Evolutionary conservation across 495 filamentous ascomycete genomes (phyloP).

Genomic region (Aspergillus carlsbadensis): DNA sequence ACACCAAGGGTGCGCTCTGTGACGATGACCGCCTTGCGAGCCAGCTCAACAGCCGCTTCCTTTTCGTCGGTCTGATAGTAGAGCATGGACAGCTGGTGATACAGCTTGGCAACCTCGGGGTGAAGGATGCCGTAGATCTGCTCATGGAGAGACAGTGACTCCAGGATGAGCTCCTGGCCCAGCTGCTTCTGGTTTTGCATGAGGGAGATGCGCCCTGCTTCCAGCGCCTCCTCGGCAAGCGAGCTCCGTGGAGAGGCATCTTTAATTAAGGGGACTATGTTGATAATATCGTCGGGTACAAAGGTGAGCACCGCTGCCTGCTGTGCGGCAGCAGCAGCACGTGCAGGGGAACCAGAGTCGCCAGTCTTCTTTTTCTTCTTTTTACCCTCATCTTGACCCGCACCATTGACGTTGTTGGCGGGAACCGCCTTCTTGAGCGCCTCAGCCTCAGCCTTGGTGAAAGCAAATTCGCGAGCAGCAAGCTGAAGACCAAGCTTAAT

Average conservation of each 20-base stretch:
- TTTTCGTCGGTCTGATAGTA: slow-evolving; percentile 97
- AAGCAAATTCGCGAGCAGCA: slow-evolving; percentile 76
- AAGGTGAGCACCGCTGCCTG: slow-evolving; percentile 59
- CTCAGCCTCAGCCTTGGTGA: slow-evolving; percentile 48
- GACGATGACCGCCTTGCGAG: slow-evolving; percentile 93
- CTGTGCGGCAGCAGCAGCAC: slow-evolving; percentile 31
- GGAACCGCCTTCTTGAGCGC: slow-evolving; percentile 33
- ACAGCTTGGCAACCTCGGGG: slow-evolving; percentile 92
- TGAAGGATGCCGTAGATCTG: slow-evolving; percentile 99
- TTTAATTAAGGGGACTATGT: slow-evolving; percentile 90
- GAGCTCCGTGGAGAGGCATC: slow-evolving; percentile 85
- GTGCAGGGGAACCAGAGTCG: slow-evolving; percentile 52
- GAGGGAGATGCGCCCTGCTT: slow-evolving; percentile 92
- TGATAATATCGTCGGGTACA: slow-evolving; percentile 79
- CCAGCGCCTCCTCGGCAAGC: slow-evolving; percentile 91
- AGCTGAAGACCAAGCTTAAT: slow-evolving; percentile 92
- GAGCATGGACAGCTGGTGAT: slow-evolving; percentile 90
- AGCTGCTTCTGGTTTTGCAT: slow-evolving; percentile 93
- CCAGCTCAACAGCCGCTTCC: slow-evolving; percentile 88
- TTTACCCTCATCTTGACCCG: slow-evolving; percentile 58
- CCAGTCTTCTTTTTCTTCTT: slow-evolving; percentile 75
- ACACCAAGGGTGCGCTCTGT: slow-evolving; percentile 92
- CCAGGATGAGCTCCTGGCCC: slow-evolving; percentile 91
- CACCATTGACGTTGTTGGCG: slow-evolving; percentile 42
- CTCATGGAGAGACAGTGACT: slow-evolving; percentile 94